Percentiles rank a stretch among this genome's conserved stretches.
Evolutionary conservation across 129 eudicot species (phyloP).

Genomic region (Cynara cardunculus): DNA sequence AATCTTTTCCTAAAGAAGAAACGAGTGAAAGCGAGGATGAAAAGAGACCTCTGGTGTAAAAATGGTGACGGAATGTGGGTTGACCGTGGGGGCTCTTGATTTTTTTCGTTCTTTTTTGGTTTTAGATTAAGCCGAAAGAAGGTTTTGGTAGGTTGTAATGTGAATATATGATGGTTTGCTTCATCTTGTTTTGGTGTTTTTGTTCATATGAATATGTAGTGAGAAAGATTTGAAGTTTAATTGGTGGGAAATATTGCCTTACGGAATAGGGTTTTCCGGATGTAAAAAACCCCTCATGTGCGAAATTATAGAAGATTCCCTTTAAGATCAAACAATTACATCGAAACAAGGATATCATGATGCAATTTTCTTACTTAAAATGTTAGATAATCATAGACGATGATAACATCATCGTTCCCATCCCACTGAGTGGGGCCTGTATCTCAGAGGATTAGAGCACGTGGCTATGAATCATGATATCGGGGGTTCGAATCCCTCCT

Average conservation of each 20-base stretch:
- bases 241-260: neutral
- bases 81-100: neutral
- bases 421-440: too few relatives aligned
- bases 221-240: constrained; percentile 6
- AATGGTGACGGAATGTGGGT: neutral
- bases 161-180: constrained; percentile 13
- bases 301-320: too few relatives aligned
- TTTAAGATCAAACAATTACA: too few relatives aligned
- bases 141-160: constrained; percentile 24
- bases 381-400: too few relatives aligned
- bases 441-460: too few relatives aligned
- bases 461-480: too few relatives aligned
- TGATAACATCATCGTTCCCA: too few relatives aligned
- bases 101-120: constrained; percentile 1
- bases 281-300: too few relatives aligned
- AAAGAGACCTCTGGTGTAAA: constrained; percentile 45
- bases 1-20: constrained; percentile 30
- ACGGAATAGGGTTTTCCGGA: neutral
- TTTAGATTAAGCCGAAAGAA: constrained; percentile 1
- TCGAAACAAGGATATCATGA: too few relatives aligned
- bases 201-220: neutral
- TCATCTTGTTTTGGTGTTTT: neutral
- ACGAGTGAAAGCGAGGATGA: constrained; percentile 37
- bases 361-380: too few relatives aligned
- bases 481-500: too few relatives aligned